Conservation (phyloP, 1,284 basidiomycete species). For the Singerocomus rubriflavus region DNA sequence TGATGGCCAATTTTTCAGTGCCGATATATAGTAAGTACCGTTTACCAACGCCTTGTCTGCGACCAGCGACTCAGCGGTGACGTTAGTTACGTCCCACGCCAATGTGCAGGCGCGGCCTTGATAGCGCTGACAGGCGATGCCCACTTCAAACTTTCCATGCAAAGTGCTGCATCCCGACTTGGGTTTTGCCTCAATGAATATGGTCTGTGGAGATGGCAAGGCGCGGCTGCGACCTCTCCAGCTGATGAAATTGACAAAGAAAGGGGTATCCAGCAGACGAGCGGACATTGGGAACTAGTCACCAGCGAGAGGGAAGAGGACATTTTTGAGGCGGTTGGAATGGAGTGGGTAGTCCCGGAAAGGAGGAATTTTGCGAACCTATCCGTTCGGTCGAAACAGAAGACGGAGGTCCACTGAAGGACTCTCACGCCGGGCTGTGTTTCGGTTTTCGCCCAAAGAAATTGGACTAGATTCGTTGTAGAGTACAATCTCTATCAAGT, state of each 20-base stretch:
- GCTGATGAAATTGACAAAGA: slow-evolving; percentile 3
- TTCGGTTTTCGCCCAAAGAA: not conserved
- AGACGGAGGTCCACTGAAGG: slow-evolving; percentile 7
- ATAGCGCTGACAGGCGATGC: slow-evolving; percentile 51
- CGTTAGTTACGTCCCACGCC: slow-evolving; percentile 46
- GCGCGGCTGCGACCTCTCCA: not conserved
- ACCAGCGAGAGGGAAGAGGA: slow-evolving; percentile 25
- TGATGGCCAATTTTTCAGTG: slow-evolving; percentile 39
- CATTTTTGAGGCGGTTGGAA: slow-evolving; percentile 23
- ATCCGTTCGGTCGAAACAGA: slow-evolving; percentile 4
- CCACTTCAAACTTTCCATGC: slow-evolving; percentile 42
- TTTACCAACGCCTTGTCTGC: not conserved
- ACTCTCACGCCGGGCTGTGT: not conserved
- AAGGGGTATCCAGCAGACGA: slow-evolving; percentile 9
- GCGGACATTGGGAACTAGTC: slow-evolving; percentile 25
- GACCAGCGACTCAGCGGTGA: not conserved
- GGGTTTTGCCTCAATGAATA: slow-evolving; percentile 52
- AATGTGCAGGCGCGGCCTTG: slow-evolving; percentile 48
- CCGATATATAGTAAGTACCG: slow-evolving; percentile 43
- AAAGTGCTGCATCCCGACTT: slow-evolving; percentile 38
- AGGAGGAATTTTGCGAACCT: slow-evolving; percentile 26
- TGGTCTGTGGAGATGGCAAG: slow-evolving; percentile 55
- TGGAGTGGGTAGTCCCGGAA: slow-evolving; percentile 30
- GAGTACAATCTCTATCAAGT: slow-evolving; percentile 6
- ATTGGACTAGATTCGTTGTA: slow-evolving; percentile 12